phyloP scores from a whole-genome alignment of 1,284 basidiomycete genomes.

The Rhodotorula sp. region DNA sequence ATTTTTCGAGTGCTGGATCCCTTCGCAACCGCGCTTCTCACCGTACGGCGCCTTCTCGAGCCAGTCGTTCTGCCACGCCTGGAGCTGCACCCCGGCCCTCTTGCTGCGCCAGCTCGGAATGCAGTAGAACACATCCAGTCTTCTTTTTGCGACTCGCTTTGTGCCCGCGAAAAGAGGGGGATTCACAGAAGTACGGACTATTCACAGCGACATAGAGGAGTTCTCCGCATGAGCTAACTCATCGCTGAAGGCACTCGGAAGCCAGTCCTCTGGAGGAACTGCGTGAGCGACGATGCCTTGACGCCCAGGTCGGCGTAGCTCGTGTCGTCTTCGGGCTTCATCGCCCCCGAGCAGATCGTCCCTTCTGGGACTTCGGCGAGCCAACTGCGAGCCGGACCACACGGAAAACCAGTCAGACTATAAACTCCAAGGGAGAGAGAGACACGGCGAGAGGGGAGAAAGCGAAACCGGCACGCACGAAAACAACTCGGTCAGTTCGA shows the following conservation, averaged over 20 bases:
- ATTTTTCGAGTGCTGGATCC: slow-evolving; percentile 41
- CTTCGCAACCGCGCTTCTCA: slow-evolving; percentile 31
- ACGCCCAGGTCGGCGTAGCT: slow-evolving; percentile 16
- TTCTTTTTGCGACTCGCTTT: neutral
- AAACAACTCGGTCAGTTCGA: slow-evolving; percentile 2
- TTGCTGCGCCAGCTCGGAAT: slow-evolving; percentile 29
- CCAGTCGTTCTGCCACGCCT: slow-evolving; percentile 42
- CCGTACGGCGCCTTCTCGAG: slow-evolving; percentile 38
- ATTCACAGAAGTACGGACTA: too few relatives aligned
- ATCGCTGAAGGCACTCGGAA: neutral
- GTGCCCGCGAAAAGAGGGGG: too few relatives aligned
- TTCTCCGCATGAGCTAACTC: too few relatives aligned
- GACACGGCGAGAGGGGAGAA: neutral
- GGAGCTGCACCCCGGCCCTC: slow-evolving; percentile 35
- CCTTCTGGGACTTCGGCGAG: slow-evolving; percentile 1
- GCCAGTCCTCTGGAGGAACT: slow-evolving; percentile 9
- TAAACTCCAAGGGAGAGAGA: fast-evolving
- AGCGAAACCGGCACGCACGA: neutral
- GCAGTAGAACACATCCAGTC: slow-evolving; percentile 2
- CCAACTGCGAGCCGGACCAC: neutral
- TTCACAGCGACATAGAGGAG: too few relatives aligned
- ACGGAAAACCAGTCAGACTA: too few relatives aligned
- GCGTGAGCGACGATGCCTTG: neutral
- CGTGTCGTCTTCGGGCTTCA: slow-evolving; percentile 2
- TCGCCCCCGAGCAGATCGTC: neutral